Evolutionary conservation across 306 rosid genomes (phyloP), one percentile per base, ranked within the genome.

Genomic region (Crataegus laevigata): DNA sequence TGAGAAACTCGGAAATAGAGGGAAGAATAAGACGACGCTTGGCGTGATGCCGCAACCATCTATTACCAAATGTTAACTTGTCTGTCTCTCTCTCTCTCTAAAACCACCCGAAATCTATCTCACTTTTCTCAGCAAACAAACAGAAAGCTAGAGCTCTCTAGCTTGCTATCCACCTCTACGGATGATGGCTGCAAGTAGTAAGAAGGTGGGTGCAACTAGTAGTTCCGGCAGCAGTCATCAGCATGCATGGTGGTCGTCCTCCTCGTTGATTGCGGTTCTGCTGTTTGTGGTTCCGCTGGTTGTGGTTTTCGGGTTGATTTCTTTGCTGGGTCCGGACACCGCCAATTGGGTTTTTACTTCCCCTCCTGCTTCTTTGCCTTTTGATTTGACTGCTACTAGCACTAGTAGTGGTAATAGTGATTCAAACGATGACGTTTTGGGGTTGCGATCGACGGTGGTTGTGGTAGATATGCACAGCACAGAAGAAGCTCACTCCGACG

Each of bases 11-110:
- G 59, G 70, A 75, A 60, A 22, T 77, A 83, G 76, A 84, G 90
- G 78, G 13, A 10, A 30, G 63, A 47, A 62, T 52, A 71, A 22
- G 80, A 81, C 66, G 88, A 86, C 92, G 89, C 86, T 73, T 89
- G 96, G 91, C 88, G 72, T 76, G 78, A 73, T 4, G 72, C 66
- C 25, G 67, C 79, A 84, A 76, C 93, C 77, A 87, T 87, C 84
- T 82, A 86, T 84, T 76, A 84, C 89, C 94, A 81, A 78, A 60
- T 65, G 61, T 75, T 59, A 12, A 22, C 13, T 26, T 30, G 13
- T 43, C 65, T 18, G 24, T 51, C 25, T 13, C 62, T 52, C 62
- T 29, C 78, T 60, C 19, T 11, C 28, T 3, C 28, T 13, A 26
- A 60, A 60, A 25, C 54, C 54, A 67, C 19, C 54, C 58, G 29